Percentiles rank a stretch among this genome's conserved stretches.
phyloP scores from a whole-genome alignment of 2,329 filamentous ascomycete species.

The Nemania abortiva region DNA sequence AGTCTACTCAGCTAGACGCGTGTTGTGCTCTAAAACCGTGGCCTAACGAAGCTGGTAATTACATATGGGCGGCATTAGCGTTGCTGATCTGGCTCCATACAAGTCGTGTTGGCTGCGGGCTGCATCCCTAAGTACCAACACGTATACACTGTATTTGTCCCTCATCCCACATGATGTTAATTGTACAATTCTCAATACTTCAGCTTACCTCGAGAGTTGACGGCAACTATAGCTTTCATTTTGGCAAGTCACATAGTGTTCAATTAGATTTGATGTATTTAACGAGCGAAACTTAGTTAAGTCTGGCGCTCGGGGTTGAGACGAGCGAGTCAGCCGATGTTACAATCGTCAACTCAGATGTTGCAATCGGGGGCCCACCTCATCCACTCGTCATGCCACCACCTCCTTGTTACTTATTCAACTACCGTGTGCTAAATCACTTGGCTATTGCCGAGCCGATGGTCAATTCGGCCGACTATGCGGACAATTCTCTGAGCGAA shows the following conservation, averaged over 20 bases:
- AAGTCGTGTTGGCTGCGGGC: background rate
- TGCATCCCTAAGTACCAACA: background rate
- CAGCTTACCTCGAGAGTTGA: too few species aligned
- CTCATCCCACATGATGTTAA: too few species aligned
- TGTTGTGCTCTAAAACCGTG: background rate
- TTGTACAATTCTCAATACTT: background rate
- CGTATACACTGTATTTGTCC: background rate
- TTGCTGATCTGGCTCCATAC: constrained; percentile 1
- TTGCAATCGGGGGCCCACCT: constrained; percentile 33
- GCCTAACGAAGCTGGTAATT: constrained; percentile 12
- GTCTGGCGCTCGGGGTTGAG: background rate
- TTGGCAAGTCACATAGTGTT: too few species aligned
- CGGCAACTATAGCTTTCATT: too few species aligned
- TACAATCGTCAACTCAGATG: constrained; percentile 27
- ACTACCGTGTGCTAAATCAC: background rate
- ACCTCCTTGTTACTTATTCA: too few species aligned
- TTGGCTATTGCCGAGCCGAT: constrained; percentile 10
- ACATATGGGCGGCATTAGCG: background rate
- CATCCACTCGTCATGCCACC: constrained; percentile 4
- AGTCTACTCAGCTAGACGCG: background rate
- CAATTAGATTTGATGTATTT: too few species aligned
- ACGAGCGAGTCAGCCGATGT: constrained; percentile 23
- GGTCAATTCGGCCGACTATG: constrained; percentile 13
- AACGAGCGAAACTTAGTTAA: too few species aligned
- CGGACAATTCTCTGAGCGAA: background rate